These are phyloP conservation scores for Lasiosphaeriaceae sp. DNA, from an alignment of 495 filamentous ascomycete genomes.

Conservation along the genomic window DNA sequence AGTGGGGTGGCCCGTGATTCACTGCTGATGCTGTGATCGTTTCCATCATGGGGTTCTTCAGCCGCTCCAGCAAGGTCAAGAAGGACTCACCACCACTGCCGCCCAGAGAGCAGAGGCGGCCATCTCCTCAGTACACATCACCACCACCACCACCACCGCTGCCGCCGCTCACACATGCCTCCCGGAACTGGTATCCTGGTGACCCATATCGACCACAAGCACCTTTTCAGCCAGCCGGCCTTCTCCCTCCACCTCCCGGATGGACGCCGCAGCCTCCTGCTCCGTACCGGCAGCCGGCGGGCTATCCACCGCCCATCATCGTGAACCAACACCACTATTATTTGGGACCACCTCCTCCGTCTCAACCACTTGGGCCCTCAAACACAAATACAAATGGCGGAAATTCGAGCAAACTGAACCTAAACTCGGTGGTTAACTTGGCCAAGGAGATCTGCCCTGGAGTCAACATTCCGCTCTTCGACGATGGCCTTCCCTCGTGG, in stretches of 20 bases:
- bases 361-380: conserved; percentile 15
- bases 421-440: conserved; percentile 35
- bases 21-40: conserved; percentile 1
- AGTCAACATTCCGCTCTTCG: conserved; percentile 28
- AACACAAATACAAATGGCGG: conserved; percentile 14
- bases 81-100: conserved; percentile 20
- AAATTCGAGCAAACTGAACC: conserved; percentile 32
- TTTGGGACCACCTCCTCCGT: conserved; percentile 26
- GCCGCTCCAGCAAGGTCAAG: conserved; percentile 41
- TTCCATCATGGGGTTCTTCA: conserved; percentile 43
- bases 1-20: background rate
- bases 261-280: conserved; percentile 26
- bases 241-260: conserved; percentile 30
- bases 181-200: conserved; percentile 22
- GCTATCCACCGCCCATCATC: conserved; percentile 36
- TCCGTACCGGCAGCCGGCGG: conserved; percentile 24
- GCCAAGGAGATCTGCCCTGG: conserved; percentile 29
- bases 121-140: conserved; percentile 10
- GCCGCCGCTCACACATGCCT: conserved; percentile 7
- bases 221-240: conserved; percentile 31
- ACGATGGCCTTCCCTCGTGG: conserved; percentile 34
- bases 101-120: conserved; percentile 11
- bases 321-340: conserved; percentile 50
- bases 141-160: conserved; percentile 15
- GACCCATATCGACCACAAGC: conserved; percentile 17